Percentiles rank a stretch among this genome's conserved stretches.
These are phyloP conservation scores for Diaporthe capsici DNA, from an alignment of 2,329 filamentous ascomycete species.

Conservation along the genomic window DNA sequence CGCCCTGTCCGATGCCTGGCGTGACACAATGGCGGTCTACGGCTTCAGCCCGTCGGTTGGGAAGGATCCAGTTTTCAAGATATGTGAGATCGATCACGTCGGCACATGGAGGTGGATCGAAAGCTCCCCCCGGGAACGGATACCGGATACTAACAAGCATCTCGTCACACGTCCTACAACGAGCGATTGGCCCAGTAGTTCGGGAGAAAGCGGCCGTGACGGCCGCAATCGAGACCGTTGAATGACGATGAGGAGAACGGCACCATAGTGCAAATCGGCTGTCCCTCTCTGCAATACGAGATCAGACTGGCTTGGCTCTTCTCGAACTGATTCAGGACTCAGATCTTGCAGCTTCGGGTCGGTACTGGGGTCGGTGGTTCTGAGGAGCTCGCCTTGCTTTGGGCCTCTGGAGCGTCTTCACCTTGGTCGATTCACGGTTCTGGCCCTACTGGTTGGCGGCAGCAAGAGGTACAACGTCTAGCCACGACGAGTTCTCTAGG, in stretches of 20 bases:
- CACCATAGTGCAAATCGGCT: not conserved
- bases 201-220: not conserved
- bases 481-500: not conserved
- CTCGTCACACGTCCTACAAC: not conserved
- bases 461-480: not conserved
- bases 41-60: not conserved
- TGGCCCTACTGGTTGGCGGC: not conserved
- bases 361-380: not conserved
- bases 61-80: slow-evolving; percentile 2
- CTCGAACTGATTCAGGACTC: not conserved
- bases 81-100: slow-evolving; percentile 17
- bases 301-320: not conserved
- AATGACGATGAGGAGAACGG: not conserved
- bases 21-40: slow-evolving; percentile 23
- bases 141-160: slow-evolving; percentile 10
- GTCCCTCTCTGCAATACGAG: not conserved
- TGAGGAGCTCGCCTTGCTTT: slow-evolving; percentile 4
- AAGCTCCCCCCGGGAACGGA: not conserved
- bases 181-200: not conserved
- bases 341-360: not conserved
- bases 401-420: not conserved
- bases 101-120: not conserved
- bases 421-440: not conserved
- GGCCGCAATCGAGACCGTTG: not conserved
- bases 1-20: slow-evolving; percentile 9